Conservation (phyloP, 2,329 filamentous ascomycete genomes). For the Huntiella savannae region DNA sequence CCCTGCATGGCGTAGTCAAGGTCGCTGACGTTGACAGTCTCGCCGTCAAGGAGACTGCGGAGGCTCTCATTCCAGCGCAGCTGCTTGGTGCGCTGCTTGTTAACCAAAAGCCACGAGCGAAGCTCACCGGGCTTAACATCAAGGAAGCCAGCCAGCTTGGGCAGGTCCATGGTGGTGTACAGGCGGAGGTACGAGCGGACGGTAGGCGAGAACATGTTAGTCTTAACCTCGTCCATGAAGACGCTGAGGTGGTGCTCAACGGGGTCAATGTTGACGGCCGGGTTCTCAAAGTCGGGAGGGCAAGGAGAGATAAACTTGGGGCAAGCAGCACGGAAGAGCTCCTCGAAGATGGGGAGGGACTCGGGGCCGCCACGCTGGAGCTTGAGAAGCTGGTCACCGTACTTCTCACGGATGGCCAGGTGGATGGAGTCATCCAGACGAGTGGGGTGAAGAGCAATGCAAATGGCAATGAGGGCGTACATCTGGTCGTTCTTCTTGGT, state of each 20-base stretch:
- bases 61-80: constrained; percentile 71
- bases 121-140: constrained; percentile 95
- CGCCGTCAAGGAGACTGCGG: constrained; percentile 74
- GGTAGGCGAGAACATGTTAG: constrained; percentile 93
- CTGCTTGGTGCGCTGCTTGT: constrained; percentile 97
- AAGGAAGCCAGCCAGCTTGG: constrained; percentile 93
- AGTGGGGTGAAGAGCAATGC: constrained; percentile 92
- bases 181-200: constrained; percentile 97
- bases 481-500: constrained; percentile 99
- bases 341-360: constrained; percentile 89
- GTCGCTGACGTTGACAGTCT: constrained; percentile 82
- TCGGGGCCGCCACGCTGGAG: constrained; percentile 93
- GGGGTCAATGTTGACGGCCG: constrained; percentile 86
- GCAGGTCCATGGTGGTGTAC: constrained; percentile 98
- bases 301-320: constrained; percentile 99
- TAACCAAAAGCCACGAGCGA: constrained; percentile 81
- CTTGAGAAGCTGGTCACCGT: constrained; percentile 92
- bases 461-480: constrained; percentile 97
- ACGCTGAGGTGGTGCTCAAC: constrained; percentile 92
- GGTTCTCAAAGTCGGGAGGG: constrained; percentile 93
- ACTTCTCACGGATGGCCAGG: constrained; percentile 94
- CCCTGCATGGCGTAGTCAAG: constrained; percentile 94
- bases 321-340: constrained; percentile 93
- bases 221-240: constrained; percentile 99
- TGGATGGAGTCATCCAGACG: constrained; percentile 97